Evolutionary conservation across 306 rosid species (phyloP), one percentile per base, ranked within the genome.

Genomic region (Cucumis melo): DNA sequence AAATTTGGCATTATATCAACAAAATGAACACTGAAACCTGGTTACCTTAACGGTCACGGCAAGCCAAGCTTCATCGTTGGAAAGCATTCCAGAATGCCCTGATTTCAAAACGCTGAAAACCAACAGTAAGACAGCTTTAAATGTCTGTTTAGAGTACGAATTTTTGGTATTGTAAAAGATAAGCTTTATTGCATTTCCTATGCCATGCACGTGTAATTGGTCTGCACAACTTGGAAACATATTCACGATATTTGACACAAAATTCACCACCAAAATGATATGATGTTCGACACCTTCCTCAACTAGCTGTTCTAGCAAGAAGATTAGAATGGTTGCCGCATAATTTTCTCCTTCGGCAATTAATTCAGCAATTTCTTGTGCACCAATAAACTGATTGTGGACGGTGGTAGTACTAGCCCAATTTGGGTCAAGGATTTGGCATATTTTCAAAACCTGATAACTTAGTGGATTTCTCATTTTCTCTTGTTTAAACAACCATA

Each of bases 401-500:
- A 74, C 62, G 19, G 77, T 79, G 81, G 78, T 78, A 78, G 62
- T 72, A 77, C 53, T 80, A 20, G 81, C 80, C 67, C 82, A 84
- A 79, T 80, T 80, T 59, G 82, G 77, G 72, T 77, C 72, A 82
- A 60, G 78, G 78, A 82, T 87, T 84, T 87, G 70, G 86, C 95
- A 86, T 64, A 91, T 86, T 81, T 88, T 84, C 86, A 90, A 82
- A 80, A 91, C 86, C 87, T 94, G 97, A 81, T 71, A 71, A 77
- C 87, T 81, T 79, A 90, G 78, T 42, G 87, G 81, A 44, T 84
- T 75, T 44, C 80, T 80, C 68, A 91, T 81, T 73, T 62, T 87
- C 81, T 91, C 95, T 85, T 94, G 97, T 82, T 90, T 96, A 80
- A 94, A 94, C 87, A 94, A 79, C 98, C 98, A 91, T 78, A 87